Conservation (phyloP, 169 alveolate species). For the Cryptosporidium ubiquitum region DNA sequence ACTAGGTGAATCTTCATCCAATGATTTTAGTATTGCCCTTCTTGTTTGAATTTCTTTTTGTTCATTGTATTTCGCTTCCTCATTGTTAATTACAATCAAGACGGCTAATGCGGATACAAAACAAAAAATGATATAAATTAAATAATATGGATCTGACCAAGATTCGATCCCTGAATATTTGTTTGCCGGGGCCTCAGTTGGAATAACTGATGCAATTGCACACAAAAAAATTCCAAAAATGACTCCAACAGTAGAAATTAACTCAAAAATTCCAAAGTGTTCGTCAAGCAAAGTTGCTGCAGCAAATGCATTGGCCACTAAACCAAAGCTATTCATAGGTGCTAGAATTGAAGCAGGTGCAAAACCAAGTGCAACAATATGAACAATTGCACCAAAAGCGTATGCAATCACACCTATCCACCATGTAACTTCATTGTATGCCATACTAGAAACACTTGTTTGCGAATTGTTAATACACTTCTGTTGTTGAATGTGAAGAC, state of each 20-base stretch:
- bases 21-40: slow-evolving; percentile 74
- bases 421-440: slow-evolving; percentile 81
- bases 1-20: slow-evolving; percentile 58
- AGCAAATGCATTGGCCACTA: slow-evolving; percentile 85
- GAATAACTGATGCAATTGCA: slow-evolving; percentile 85
- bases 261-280: slow-evolving; percentile 82
- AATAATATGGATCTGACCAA: slow-evolving; percentile 86
- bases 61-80: slow-evolving; percentile 79
- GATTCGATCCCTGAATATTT: slow-evolving; percentile 79
- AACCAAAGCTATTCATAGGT: slow-evolving; percentile 86
- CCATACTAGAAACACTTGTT: slow-evolving; percentile 43
- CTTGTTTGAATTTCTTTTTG: slow-evolving; percentile 77
- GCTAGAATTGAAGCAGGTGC: slow-evolving; percentile 88
- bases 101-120: slow-evolving; percentile 81
- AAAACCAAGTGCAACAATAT: slow-evolving; percentile 85
- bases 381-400: slow-evolving; percentile 83
- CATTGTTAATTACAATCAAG: slow-evolving; percentile 79
- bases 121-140: slow-evolving; percentile 80
- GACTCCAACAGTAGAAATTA: slow-evolving; percentile 84
- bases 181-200: slow-evolving; percentile 72
- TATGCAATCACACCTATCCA: slow-evolving; percentile 82
- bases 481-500: slow-evolving; percentile 79
- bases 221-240: slow-evolving; percentile 84
- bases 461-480: slow-evolving; percentile 34
- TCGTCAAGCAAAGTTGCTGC: slow-evolving; percentile 84